Percentiles rank a stretch among this genome's conserved stretches.
Conservation (phyloP, 768 basidiomycete genomes). For the Tubosaeta brunneosetosa region DNA sequence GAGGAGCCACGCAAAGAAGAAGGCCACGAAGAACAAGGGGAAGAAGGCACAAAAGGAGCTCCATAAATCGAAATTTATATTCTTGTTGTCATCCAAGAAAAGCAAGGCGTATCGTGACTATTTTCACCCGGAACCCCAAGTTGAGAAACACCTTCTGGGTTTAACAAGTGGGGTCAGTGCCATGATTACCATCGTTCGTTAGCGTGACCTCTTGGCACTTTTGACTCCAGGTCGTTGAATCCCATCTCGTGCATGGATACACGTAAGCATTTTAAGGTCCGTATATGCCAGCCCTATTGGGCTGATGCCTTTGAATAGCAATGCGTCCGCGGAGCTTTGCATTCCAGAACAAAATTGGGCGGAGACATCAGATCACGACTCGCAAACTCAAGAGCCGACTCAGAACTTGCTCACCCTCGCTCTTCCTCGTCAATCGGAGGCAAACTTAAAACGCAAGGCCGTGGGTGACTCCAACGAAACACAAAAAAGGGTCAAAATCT, state of each 20-base stretch:
- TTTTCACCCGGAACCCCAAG: constrained; percentile 56
- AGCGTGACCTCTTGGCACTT: constrained; percentile 1
- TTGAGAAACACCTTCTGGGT: constrained; percentile 60
- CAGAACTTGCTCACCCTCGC: constrained; percentile 23
- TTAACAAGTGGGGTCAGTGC: constrained; percentile 51
- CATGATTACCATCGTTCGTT: neutral
- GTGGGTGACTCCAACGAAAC: constrained; percentile 10
- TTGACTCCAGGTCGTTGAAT: constrained; percentile 6
- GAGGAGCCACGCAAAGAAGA: constrained; percentile 34
- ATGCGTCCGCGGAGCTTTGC: neutral
- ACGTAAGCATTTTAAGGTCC: constrained; percentile 7
- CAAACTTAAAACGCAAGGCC: constrained; percentile 34
- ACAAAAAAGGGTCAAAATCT: constrained; percentile 67
- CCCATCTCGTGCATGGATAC: constrained; percentile 9
- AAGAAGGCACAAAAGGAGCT: constrained; percentile 44
- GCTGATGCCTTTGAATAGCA: constrained; percentile 3
- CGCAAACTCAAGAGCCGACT: constrained; percentile 41
- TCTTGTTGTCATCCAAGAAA: constrained; percentile 45
- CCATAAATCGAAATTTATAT: constrained; percentile 55
- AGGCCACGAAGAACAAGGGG: constrained; percentile 40
- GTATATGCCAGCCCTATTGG: neutral
- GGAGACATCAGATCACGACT: constrained; percentile 16
- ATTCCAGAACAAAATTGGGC: neutral
- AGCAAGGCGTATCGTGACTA: constrained; percentile 57
- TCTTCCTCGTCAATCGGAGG: constrained; percentile 14